Evolutionary conservation across 257 asterid genomes (phyloP), one percentile per base, ranked within the genome.

Genomic region (Henckelia pumila): DNA sequence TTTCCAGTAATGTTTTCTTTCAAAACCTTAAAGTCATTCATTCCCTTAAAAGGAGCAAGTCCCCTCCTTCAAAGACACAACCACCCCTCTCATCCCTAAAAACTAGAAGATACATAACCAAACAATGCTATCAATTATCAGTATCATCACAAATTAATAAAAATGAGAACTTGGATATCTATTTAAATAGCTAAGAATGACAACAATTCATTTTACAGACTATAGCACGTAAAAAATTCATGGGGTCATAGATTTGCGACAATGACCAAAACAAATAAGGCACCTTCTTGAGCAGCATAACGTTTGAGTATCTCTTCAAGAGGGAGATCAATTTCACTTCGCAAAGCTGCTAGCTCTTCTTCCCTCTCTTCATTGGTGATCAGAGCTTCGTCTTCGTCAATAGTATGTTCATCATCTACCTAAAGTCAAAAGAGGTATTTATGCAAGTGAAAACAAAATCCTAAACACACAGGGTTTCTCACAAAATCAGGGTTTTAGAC

Each of bases 391-490:
- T 88, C 99, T 75, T 82, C 93, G 82, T 91, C 99, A 76, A 94
- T 82, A 25, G 97, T 94, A 78, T 82, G 95, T 91, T 94, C 99
- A 55, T 91, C 97, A 67, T 94, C 99, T 87, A 87, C 98, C 99
- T 91, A 83, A 88, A 80, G 62, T 62, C 79, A 79, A 61, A 71
- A 72, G 67, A 64, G 62, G 67, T 78, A 26, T 53, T 26, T 69
- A 25, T 68, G 60, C 70, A 57, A 75, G 68, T 70, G 70, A n/a
- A 52, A 26, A 56, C 6, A 23, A 61, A 59, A 8, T 24, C 59
- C 50, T 4, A 30, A 61, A 33, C 62, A 64, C 16, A 56, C 11
- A 24, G 37, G 30, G 52, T 73, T 44, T 63, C 40, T 25, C 32
- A 72, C 6, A 33, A 68, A 26, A 57, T 22, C 20, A 50, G 19